Base-by-base conservation (phyloP, 768 basidiomycete species). In the Tylopilus sp. region DNA sequence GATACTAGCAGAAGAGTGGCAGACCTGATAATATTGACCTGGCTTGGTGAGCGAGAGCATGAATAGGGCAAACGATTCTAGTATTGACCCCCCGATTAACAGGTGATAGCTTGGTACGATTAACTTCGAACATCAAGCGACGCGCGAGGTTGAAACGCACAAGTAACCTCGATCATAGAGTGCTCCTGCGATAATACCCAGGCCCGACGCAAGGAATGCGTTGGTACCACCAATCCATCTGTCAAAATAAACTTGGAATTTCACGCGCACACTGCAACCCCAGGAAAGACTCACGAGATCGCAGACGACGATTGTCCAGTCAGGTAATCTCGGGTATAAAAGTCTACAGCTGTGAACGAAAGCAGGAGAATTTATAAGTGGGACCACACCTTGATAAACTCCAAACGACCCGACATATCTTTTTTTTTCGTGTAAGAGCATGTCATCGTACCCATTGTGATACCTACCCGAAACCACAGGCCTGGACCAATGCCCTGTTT, bases 121-220 rank as follows among this genome's bases (percentile, higher is more conserved):
- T 4, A 60, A 42, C 17, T 46, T 49, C 13, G 12, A 37, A 29
- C 33, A 45, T 51, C 8, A 10, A 29, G 30, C 30, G 16, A 26
- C 17, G 8, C 7, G 7, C 1, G n/a, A 45, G 8, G 11, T 19
- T n/a, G 4, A 10, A 37, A 52, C 64, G 14, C 54, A 77, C 76
- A 78, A 80, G 66, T 78, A 77, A 48, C 82, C 82, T 17, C 69
- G 70, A 48, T 83, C 82, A 54, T 76, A 78, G 9, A 76, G 71
- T 44, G 71, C 59, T 2, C 82, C 82, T 3, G 74, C 61, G 34
- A 80, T 24, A 13, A 78, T 50, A n/a, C 79, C 71, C 17, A 67
- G 55, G 1, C 63, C 60, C n/a, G 76, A 54, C 17, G 69, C 53
- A 12, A 79, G 62, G 40, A 77, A 74, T 1, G 75, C 60, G 54